phyloP scores from a whole-genome alignment of 2,329 filamentous ascomycete genomes.

The Balansia obtecta region DNA sequence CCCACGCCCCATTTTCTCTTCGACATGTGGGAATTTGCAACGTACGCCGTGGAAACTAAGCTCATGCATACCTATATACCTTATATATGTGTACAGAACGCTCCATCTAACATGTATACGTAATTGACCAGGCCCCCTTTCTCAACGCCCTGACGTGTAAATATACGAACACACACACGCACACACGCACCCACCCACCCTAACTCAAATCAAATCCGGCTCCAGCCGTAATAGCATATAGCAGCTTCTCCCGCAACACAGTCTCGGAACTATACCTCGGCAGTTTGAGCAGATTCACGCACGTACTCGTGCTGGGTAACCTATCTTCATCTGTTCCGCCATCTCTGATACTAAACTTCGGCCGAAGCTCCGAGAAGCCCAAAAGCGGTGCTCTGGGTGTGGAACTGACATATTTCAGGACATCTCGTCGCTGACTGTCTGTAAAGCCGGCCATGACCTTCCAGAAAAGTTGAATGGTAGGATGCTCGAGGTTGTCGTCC shows the following conservation, averaged over 20 bases:
- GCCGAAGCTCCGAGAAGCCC: slow-evolving; percentile 76
- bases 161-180: neutral
- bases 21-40: too few relatives aligned
- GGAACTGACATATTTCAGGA: slow-evolving; percentile 91
- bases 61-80: neutral
- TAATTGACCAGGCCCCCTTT: neutral
- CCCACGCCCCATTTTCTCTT: neutral
- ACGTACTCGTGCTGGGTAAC: slow-evolving; percentile 88
- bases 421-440: slow-evolving; percentile 67
- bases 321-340: slow-evolving; percentile 48
- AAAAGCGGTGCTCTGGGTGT: slow-evolving; percentile 82
- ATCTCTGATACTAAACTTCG: slow-evolving; percentile 82
- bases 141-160: neutral
- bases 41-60: neutral
- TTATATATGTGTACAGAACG: neutral
- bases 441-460: slow-evolving; percentile 65
- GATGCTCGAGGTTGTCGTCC: slow-evolving; percentile 78
- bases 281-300: slow-evolving; percentile 87
- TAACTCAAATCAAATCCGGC: slow-evolving; percentile 81
- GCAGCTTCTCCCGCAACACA: slow-evolving; percentile 62
- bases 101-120: slow-evolving; percentile 3
- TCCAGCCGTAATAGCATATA: slow-evolving; percentile 81
- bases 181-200: neutral
- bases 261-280: slow-evolving; percentile 62
- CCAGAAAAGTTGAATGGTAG: slow-evolving; percentile 83